These are phyloP conservation scores for Colletotrichum sp. DNA, from an alignment of 2,329 filamentous ascomycete species.

Conservation along the genomic window DNA sequence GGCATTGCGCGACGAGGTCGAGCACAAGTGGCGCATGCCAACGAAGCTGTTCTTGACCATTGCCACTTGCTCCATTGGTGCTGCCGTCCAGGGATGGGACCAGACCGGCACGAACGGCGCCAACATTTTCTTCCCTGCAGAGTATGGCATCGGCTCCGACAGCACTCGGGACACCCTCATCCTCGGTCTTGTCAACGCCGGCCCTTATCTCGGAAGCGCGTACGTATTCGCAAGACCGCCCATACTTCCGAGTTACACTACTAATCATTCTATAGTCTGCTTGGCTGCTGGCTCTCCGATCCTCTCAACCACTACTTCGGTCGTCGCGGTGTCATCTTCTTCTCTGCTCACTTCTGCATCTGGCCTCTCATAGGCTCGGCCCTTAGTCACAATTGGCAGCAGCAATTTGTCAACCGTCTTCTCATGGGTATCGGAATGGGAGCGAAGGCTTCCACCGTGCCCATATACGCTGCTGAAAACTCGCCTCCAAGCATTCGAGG, in stretches of 20 bases:
- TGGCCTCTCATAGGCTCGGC: conserved; percentile 68
- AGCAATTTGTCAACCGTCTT: conserved; percentile 70
- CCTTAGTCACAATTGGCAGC: conserved; percentile 69
- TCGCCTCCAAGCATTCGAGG: conserved; percentile 72
- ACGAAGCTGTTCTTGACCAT: conserved; percentile 70
- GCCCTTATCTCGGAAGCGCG: conserved; percentile 53
- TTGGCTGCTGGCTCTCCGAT: conserved; percentile 72
- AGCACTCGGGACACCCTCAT: conserved; percentile 46
- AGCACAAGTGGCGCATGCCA: conserved; percentile 73
- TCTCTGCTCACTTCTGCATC: conserved; percentile 65
- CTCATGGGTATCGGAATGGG: conserved; percentile 74
- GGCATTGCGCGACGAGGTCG: conserved; percentile 64
- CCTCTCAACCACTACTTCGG: conserved; percentile 69
- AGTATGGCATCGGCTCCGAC: conserved; percentile 41
- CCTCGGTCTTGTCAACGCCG: conserved; percentile 71
- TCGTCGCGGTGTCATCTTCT: conserved; percentile 70
- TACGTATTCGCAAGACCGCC: conserved; percentile 20
- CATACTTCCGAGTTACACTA: neutral
- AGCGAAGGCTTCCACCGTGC: conserved; percentile 68
- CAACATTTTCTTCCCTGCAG: conserved; percentile 63
- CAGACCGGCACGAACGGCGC: conserved; percentile 69
- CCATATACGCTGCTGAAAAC: conserved; percentile 78
- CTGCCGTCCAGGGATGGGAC: conserved; percentile 75
- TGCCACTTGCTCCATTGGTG: conserved; percentile 70
- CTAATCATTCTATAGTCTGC: conserved; percentile 31